These are phyloP conservation scores for Cyamopsis tetragonoloba DNA, from an alignment of 306 rosid species.

Conservation along the genomic window DNA sequence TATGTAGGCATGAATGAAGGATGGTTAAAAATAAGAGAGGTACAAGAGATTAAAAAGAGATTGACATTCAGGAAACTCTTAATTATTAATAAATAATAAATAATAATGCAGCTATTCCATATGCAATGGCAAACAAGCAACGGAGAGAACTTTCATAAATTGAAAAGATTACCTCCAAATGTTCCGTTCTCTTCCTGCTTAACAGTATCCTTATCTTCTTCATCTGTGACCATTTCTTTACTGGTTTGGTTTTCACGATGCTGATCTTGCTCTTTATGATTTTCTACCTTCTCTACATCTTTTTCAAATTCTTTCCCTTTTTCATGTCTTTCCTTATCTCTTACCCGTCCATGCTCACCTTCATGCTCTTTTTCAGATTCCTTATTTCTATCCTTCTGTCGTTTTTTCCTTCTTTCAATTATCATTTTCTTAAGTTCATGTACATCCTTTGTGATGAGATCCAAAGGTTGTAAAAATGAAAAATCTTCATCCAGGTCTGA, in stretches of 20 bases:
- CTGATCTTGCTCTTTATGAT: conserved; percentile 55
- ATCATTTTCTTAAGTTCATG: conserved; percentile 71
- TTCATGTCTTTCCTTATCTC: conserved; percentile 71
- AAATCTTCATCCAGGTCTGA: conserved; percentile 90
- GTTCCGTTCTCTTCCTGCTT: conserved; percentile 35
- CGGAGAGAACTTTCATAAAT: conserved; percentile 1
- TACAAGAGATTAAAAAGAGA: background rate
- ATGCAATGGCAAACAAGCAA: conserved; percentile 10
- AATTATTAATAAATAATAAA: background rate
- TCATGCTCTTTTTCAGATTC: conserved; percentile 66
- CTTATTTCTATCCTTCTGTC: conserved; percentile 59
- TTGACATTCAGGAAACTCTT: conserved; percentile 1
- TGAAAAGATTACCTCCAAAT: conserved; percentile 29
- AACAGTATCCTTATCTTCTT: conserved; percentile 25
- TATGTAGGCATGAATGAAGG: background rate
- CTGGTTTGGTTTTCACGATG: conserved; percentile 24
- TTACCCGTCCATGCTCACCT: conserved; percentile 54
- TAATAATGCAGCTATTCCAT: background rate
- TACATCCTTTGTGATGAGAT: conserved; percentile 88
- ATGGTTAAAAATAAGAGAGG: background rate
- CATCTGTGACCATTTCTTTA: conserved; percentile 22
- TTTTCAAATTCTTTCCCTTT: conserved; percentile 58
- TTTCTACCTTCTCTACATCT: conserved; percentile 59
- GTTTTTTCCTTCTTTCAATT: conserved; percentile 61
- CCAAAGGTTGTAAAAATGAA: conserved; percentile 83